Conservation (phyloP, 495 filamentous ascomycete genomes). For the Viridothelium virens region DNA sequence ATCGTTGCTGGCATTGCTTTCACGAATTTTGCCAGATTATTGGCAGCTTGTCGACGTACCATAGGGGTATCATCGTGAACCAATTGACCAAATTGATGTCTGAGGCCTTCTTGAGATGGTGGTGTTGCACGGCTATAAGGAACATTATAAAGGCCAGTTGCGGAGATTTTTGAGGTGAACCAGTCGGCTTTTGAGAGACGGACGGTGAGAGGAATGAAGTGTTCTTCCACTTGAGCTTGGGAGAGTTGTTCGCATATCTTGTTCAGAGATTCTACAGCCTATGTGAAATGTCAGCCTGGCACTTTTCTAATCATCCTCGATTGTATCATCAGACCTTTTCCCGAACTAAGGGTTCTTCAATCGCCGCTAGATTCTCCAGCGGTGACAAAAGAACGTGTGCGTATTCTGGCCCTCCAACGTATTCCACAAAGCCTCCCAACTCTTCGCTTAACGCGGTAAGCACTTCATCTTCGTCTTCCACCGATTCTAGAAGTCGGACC, state of each 20-base stretch:
- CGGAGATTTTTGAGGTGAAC: constrained; percentile 99
- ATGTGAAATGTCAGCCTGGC: constrained; percentile 23
- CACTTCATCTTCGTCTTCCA: constrained; percentile 98
- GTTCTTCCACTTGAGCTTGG: constrained; percentile 85
- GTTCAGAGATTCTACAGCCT: constrained; percentile 98
- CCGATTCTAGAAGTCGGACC: constrained; percentile 61
- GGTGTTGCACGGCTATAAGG: constrained; percentile 84
- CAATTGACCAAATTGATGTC: constrained; percentile 81
- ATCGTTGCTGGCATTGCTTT: constrained; percentile 86
- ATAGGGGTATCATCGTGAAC: constrained; percentile 98
- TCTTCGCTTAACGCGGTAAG: constrained; percentile 95
- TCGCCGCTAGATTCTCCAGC: constrained; percentile 93
- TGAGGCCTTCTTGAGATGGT: constrained; percentile 75
- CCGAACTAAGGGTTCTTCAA: constrained; percentile 93
- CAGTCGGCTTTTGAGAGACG: constrained; percentile 98
- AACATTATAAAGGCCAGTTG: constrained; percentile 84
- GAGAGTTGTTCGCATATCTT: constrained; percentile 93
- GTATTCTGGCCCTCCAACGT: constrained; percentile 87
- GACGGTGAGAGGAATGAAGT: constrained; percentile 88
- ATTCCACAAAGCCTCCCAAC: constrained; percentile 91
- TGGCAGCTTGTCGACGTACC: constrained; percentile 93
- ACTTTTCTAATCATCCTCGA: background rate
- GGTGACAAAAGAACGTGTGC: constrained; percentile 95
- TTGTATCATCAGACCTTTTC: constrained; percentile 65
- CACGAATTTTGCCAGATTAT: constrained; percentile 93